Percentiles rank a stretch among this genome's conserved stretches.
These are phyloP conservation scores for Phaseolus coccineus DNA, from an alignment of 331 rosid species.

Conservation along the genomic window DNA sequence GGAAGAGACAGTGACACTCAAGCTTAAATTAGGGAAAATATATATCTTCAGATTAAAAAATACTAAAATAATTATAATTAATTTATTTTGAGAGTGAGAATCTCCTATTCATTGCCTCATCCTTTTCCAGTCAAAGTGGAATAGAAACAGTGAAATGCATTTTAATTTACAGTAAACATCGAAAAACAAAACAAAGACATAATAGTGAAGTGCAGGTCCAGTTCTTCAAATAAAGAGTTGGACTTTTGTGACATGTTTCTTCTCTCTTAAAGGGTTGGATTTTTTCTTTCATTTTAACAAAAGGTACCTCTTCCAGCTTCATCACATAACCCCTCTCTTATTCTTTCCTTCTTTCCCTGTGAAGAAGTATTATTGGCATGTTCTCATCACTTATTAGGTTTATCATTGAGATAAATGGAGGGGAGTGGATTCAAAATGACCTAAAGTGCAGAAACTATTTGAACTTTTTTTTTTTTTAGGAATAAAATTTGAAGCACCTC, in stretches of 20 bases:
- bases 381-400: background rate
- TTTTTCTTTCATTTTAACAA: background rate
- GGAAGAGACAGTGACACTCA: background rate
- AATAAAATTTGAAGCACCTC: background rate
- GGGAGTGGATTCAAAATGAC: background rate
- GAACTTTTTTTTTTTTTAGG: background rate
- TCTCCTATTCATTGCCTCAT: background rate
- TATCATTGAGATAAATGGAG: background rate
- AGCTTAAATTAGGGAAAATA: background rate
- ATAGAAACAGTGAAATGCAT: background rate
- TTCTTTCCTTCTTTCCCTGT: background rate
- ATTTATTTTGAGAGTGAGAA: background rate
- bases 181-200: background rate
- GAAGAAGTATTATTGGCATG: background rate
- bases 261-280: background rate
- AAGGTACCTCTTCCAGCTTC: background rate
- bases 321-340: background rate
- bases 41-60: background rate
- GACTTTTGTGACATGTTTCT: background rate
- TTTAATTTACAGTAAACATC: background rate
- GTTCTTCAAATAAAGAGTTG: background rate
- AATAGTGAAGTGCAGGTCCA: conserved; percentile 4
- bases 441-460: background rate
- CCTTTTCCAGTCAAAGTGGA: background rate
- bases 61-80: background rate